Evolutionary conservation across 768 basidiomycete genomes (phyloP).

Genomic region (Tricholoma furcatifolium): DNA sequence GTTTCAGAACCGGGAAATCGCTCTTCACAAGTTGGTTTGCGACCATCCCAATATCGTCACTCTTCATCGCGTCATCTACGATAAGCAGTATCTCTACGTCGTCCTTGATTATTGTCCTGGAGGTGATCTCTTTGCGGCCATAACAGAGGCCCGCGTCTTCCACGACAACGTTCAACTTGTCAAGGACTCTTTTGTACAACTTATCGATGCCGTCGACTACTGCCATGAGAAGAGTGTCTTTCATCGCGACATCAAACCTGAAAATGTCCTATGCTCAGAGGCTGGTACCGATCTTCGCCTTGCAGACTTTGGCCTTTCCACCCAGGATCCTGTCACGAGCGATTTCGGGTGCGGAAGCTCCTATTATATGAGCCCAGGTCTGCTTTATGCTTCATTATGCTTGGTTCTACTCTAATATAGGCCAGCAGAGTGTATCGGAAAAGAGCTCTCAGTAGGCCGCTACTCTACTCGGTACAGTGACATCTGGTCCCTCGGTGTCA

Average conservation of each 20-base stretch:
- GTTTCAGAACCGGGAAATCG: conserved; percentile 70
- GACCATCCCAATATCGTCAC: conserved; percentile 66
- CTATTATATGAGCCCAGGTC: conserved; percentile 73
- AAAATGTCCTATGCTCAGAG: conserved; percentile 65
- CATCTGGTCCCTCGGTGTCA: conserved; percentile 75
- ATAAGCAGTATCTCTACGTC: conserved; percentile 64
- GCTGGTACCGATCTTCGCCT: conserved; percentile 55
- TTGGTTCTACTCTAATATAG: conserved; percentile 3
- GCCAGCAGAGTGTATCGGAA: conserved; percentile 52
- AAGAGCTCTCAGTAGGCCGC: conserved; percentile 39
- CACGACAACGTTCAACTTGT: conserved; percentile 60
- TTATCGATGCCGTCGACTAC: conserved; percentile 75
- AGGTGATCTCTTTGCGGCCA: conserved; percentile 73
- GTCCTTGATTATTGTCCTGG: conserved; percentile 56
- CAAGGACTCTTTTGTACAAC: conserved; percentile 69
- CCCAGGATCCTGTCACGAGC: conserved; percentile 38
- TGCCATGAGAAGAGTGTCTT: conserved; percentile 72
- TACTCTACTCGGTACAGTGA: conserved; percentile 67
- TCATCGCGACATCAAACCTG: conserved; percentile 88
- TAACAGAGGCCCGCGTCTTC: conserved; percentile 55
- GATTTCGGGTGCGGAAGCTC: conserved; percentile 61
- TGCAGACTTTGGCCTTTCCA: conserved; percentile 79
- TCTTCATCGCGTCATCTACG: conserved; percentile 61
- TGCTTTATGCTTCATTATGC: conserved; percentile 16
- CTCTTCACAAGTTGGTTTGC: conserved; percentile 50